Percentiles rank a stretch among this genome's conserved stretches.
Conservation (phyloP, 2,329 filamentous ascomycete species). For the Paecilomyces formosus region DNA sequence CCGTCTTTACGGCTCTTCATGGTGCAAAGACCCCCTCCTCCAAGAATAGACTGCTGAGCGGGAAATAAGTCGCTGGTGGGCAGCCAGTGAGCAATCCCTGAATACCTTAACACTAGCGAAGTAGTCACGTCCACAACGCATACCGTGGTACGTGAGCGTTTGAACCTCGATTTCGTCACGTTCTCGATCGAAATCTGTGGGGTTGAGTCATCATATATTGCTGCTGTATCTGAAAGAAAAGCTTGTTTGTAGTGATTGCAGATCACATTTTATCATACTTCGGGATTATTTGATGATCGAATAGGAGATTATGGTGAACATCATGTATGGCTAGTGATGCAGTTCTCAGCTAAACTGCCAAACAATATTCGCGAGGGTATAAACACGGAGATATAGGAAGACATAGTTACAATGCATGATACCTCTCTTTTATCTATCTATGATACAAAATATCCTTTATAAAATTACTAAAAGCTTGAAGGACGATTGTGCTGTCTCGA, state of each 20-base stretch:
- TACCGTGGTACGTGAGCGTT: neutral
- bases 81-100: neutral
- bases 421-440: no score
- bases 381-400: neutral
- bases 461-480: no score
- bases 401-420: no score
- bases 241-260: neutral
- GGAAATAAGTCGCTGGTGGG: neutral
- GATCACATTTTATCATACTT: neutral
- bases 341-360: neutral
- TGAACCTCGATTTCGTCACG: neutral
- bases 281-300: neutral
- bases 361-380: neutral
- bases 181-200: neutral
- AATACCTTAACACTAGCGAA: neutral
- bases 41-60: neutral
- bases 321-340: neutral
- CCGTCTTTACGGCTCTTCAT: neutral
- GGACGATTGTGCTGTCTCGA: no score
- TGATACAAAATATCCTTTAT: no score
- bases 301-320: neutral
- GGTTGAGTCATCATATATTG: neutral
- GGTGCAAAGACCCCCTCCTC: neutral
- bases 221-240: neutral
- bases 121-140: neutral